These are phyloP conservation scores for Herpetomonas tarakana DNA, from an alignment of 208 protist genomes.

Conservation along the genomic window DNA sequence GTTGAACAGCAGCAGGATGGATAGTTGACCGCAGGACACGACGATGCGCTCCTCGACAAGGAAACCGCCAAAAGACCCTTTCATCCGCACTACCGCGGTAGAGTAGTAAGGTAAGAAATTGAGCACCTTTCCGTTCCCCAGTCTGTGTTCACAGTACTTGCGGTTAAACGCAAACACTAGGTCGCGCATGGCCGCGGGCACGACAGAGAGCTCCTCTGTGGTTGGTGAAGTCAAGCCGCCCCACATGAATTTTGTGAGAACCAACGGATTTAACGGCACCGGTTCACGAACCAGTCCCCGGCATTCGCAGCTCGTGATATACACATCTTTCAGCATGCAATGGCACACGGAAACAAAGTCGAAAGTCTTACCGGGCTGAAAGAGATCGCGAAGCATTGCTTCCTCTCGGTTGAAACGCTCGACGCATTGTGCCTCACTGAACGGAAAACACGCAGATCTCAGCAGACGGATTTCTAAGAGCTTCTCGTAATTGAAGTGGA, in stretches of 20 bases:
- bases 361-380: conserved; percentile 39
- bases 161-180: neutral
- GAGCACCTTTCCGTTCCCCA: neutral
- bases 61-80: neutral
- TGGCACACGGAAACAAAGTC: conserved; percentile 39
- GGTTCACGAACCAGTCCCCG: neutral
- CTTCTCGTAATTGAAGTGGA: conserved; percentile 25
- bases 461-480: conserved; percentile 36
- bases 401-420: conserved; percentile 17
- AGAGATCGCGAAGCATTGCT: conserved; percentile 32
- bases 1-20: neutral
- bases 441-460: conserved; percentile 15
- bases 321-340: conserved; percentile 38
- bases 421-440: conserved; percentile 1
- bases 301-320: conserved; percentile 1
- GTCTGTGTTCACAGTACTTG: neutral
- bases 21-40: neutral
- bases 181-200: neutral
- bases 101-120: neutral
- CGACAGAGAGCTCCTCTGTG: neutral
- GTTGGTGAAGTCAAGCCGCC: neutral
- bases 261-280: neutral
- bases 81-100: neutral
- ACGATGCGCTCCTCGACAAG: neutral
- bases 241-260: neutral